These are phyloP conservation scores for Xylaria venustula DNA, from an alignment of 495 filamentous ascomycete genomes.

Conservation along the genomic window DNA sequence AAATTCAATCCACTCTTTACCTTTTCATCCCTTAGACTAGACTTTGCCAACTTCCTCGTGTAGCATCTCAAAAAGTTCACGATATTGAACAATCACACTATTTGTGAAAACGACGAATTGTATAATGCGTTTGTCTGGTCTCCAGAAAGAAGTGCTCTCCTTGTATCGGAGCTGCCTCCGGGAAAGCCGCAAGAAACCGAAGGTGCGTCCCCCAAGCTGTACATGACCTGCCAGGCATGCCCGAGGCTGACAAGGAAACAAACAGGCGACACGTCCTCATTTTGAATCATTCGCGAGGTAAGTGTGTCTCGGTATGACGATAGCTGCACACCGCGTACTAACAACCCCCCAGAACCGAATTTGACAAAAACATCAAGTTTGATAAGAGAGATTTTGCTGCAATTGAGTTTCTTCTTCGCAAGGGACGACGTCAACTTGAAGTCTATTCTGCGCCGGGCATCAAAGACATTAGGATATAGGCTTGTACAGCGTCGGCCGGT, in stretches of 20 bases:
- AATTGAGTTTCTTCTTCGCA: slow-evolving; percentile 85
- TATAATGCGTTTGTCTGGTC: slow-evolving; percentile 68
- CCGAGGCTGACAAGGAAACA: neutral
- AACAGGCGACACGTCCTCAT: slow-evolving; percentile 36
- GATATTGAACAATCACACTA: neutral
- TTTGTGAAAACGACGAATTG: neutral
- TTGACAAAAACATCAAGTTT: slow-evolving; percentile 65
- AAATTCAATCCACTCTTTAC: neutral
- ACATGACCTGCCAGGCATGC: neutral
- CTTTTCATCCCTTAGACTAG: too few relatives aligned
- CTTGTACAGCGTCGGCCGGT: neutral
- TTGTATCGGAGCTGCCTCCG: slow-evolving; percentile 86
- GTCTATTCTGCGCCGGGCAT: slow-evolving; percentile 80
- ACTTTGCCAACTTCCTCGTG: too few relatives aligned
- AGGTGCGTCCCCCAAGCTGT: slow-evolving; percentile 45
- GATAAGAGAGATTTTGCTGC: slow-evolving; percentile 87
- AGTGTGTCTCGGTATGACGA: neutral
- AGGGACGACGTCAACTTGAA: slow-evolving; percentile 81
- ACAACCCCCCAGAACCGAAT: slow-evolving; percentile 60
- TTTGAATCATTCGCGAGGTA: slow-evolving; percentile 44
- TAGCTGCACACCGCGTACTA: neutral
- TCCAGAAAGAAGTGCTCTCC: slow-evolving; percentile 85
- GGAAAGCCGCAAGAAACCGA: slow-evolving; percentile 76
- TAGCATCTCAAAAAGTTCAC: too few relatives aligned
- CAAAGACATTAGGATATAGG: slow-evolving; percentile 65